A percentile compares a stretch with the other conserved stretches of the same genome.
Conservation (phyloP, 2,329 filamentous ascomycete genomes). For the Diaporthe sp. region DNA sequence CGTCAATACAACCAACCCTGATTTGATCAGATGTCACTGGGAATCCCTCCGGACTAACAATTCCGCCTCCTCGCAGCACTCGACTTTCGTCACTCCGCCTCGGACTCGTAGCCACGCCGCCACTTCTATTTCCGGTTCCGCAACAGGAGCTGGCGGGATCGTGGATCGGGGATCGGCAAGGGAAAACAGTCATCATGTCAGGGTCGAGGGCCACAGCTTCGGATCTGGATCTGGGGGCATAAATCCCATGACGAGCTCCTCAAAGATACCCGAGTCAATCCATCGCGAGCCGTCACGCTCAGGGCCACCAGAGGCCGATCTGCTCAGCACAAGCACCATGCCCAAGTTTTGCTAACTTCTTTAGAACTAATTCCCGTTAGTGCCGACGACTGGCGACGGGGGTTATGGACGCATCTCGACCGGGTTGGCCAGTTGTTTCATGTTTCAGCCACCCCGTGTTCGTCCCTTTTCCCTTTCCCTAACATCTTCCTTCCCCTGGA, state of each 20-base stretch:
- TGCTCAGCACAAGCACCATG: slow-evolving; percentile 11
- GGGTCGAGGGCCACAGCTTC: not conserved
- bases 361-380: not conserved
- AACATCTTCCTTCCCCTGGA: not conserved
- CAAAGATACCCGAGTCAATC: slow-evolving; percentile 12
- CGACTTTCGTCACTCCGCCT: slow-evolving; percentile 7
- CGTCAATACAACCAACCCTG: slow-evolving; percentile 14
- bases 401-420: slow-evolving; percentile 7
- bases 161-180: not conserved
- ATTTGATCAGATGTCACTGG: not conserved
- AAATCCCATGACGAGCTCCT: slow-evolving; percentile 17
- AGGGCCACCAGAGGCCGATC: not conserved
- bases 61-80: not conserved
- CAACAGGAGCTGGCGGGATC: not conserved
- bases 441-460: slow-evolving; percentile 37
- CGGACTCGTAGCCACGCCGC: not conserved
- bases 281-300: not conserved
- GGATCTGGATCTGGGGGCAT: slow-evolving; percentile 4
- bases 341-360: not conserved
- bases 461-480: slow-evolving; percentile 18
- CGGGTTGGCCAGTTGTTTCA: slow-evolving; percentile 35
- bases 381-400: not conserved
- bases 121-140: slow-evolving; percentile 1
- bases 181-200: not conserved
- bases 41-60: not conserved